Evolutionary conservation across 345 rosid genomes (phyloP).

Genomic region (Eucalyptus virginea): DNA sequence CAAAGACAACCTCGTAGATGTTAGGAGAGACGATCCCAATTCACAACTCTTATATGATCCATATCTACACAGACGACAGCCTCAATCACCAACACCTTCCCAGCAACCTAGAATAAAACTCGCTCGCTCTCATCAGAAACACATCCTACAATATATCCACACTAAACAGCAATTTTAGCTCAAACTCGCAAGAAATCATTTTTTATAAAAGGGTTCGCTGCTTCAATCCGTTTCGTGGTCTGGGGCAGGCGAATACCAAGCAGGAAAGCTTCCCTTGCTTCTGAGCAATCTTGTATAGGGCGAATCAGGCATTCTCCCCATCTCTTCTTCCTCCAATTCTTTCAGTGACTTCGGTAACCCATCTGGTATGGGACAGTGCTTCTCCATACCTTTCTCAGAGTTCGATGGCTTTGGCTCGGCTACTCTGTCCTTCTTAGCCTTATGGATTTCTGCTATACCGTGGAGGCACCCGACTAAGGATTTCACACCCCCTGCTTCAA

Average conservation of each 20-base stretch:
- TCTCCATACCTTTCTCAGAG: conserved; percentile 4
- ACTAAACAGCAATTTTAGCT: neutral
- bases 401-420: neutral
- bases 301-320: conserved; percentile 66
- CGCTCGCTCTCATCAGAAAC: neutral
- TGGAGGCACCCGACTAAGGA: conserved; percentile 62
- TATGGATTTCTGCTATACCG: conserved; percentile 37
- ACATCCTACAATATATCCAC: neutral
- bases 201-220: neutral
- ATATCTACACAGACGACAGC: neutral
- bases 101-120: neutral
- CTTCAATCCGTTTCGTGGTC: conserved; percentile 63
- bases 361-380: conserved; percentile 48
- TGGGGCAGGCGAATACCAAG: conserved; percentile 71
- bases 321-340: conserved; percentile 82
- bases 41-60: neutral
- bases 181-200: neutral
- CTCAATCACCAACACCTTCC: neutral
- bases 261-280: conserved; percentile 45
- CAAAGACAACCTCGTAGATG: neutral
- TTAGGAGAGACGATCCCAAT: neutral
- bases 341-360: conserved; percentile 65
- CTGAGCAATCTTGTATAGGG: conserved; percentile 65
- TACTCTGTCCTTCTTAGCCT: conserved; percentile 5
- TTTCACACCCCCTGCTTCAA: conserved; percentile 53